Base-by-base conservation (phyloP, 805 yeast species). In the Suhomyces sp. region DNA sequence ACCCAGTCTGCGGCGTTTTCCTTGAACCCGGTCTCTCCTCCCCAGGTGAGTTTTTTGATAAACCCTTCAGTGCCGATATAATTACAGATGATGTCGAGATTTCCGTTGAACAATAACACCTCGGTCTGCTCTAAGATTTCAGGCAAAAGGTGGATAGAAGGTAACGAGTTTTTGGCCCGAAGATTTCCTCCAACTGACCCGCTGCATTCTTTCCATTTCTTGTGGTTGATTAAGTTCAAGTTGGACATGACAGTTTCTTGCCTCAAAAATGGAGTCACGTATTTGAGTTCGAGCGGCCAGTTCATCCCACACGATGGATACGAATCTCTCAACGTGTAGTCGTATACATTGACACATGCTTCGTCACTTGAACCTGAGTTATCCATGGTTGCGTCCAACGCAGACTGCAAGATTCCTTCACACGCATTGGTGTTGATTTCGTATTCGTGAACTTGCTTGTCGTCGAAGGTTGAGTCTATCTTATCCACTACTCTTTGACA, bases 301-400 rank as follows among this genome's bases (percentile, higher is more conserved):
- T 87, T 86, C 82, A 83, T 77, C 5, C 98, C 98, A 71, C 99
- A 94, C 0, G 87, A 71, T 0, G 98, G 97, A 60, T 77, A 90
- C 0, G 84, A 69, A 65, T 91, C 97, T 36, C 71, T 74, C 50
- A 87, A 71, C 36, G 87, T 79, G 51, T 82, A 81, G 66, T 94
- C 96, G 66, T 94, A 93, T 80, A 91, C 84, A 70, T 94, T 94
- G 61, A 82, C 59, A 66, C 99, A 93, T 53, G 74, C 79, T 62
- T 77, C 68, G 58, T 76, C 58, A n/a, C 62, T 53, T 31, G 74
- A 63, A 8, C 63, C 66, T 22, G n/a, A 41, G 10, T 23, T 24
- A 4, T 15, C 12, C 17, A 54, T 50, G 0, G 82, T 70, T 19
- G 60, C 63, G 2, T 42, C 40, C 51, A 81, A 67, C 22, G 64